Evolutionary conservation across 2,329 filamentous ascomycete genomes (phyloP).

Genomic region (Epichloe sp.): DNA sequence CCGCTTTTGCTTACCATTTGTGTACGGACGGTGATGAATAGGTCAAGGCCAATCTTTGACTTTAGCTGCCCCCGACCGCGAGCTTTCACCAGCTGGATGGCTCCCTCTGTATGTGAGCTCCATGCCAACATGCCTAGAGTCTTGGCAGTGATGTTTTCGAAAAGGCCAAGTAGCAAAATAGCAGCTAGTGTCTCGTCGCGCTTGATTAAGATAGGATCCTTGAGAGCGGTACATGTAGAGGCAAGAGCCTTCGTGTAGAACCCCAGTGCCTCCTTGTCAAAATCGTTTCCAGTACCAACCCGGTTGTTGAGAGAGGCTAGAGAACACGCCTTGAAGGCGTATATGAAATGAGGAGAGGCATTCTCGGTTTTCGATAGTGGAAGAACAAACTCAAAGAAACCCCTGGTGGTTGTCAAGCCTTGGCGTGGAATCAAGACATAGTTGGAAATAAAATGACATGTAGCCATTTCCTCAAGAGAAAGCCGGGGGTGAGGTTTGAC

Average conservation of each 20-base stretch:
- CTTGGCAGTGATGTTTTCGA: slow-evolving; percentile 45
- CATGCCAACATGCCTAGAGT: slow-evolving; percentile 41
- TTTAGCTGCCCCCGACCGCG: slow-evolving; percentile 40
- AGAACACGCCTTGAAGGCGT: slow-evolving; percentile 45
- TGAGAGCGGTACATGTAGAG: slow-evolving; percentile 37
- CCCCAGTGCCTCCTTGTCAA: slow-evolving; percentile 26
- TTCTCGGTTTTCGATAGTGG: slow-evolving; percentile 35
- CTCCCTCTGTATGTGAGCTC: slow-evolving; percentile 50
- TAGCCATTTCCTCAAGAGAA: slow-evolving; percentile 39
- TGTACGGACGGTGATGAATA: slow-evolving; percentile 45
- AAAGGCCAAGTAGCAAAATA: slow-evolving; percentile 44
- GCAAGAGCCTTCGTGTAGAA: slow-evolving; percentile 42
- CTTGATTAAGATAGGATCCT: slow-evolving; percentile 32
- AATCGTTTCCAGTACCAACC: slow-evolving; percentile 18
- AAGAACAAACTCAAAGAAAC: slow-evolving; percentile 44
- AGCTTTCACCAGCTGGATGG: slow-evolving; percentile 43
- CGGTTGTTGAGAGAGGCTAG: slow-evolving; percentile 43
- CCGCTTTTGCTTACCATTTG: slow-evolving; percentile 33
- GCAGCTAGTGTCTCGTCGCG: slow-evolving; percentile 44
- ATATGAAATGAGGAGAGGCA: slow-evolving; percentile 31
- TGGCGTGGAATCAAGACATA: slow-evolving; percentile 40
- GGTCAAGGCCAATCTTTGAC: slow-evolving; percentile 36
- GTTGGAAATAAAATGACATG: slow-evolving; percentile 46
- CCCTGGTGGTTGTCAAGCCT: slow-evolving; percentile 27
- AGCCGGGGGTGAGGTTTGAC: slow-evolving; percentile 23